These are phyloP conservation scores for Pleurotus sapidus DNA, from an alignment of 768 basidiomycete genomes.

Conservation along the genomic window DNA sequence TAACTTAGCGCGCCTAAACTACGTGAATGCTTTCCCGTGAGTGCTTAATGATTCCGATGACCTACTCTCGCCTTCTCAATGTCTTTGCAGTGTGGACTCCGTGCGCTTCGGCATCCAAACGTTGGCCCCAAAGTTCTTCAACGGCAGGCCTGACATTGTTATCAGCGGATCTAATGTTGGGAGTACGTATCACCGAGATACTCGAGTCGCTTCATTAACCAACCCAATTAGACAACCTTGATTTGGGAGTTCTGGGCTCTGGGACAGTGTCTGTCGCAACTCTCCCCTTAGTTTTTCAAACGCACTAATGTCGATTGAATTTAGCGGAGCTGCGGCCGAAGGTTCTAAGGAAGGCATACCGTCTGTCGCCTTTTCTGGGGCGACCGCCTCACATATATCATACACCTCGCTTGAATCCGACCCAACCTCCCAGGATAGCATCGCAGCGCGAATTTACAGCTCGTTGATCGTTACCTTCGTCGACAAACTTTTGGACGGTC, in stretches of 20 bases:
- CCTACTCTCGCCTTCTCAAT: no score
- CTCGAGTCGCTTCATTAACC: no score
- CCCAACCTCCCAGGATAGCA: slow-evolving; percentile 1
- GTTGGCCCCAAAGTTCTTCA: slow-evolving; percentile 30
- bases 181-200: slow-evolving; percentile 14
- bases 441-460: slow-evolving; percentile 3
- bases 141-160: slow-evolving; percentile 31
- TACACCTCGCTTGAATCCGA: slow-evolving; percentile 4
- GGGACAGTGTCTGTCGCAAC: slow-evolving; percentile 6
- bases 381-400: slow-evolving; percentile 1
- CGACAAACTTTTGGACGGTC: background rate
- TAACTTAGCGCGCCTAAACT: slow-evolving; percentile 34
- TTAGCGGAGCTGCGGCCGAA: slow-evolving; percentile 8
- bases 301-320: background rate
- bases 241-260: slow-evolving; percentile 2
- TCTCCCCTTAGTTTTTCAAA: background rate
- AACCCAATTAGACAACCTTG: background rate
- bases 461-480: slow-evolving; percentile 1
- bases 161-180: slow-evolving; percentile 35
- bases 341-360: slow-evolving; percentile 4
- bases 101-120: slow-evolving; percentile 35
- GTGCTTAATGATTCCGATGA: slow-evolving; percentile 6
- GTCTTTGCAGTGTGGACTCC: slow-evolving; percentile 28
- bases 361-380: slow-evolving; percentile 6
- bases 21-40: slow-evolving; percentile 40